Evolutionary conservation across 2,329 filamentous ascomycete species (phyloP), one percentile per base, ranked within the genome.

Genomic region (Fusarium scirpi): DNA sequence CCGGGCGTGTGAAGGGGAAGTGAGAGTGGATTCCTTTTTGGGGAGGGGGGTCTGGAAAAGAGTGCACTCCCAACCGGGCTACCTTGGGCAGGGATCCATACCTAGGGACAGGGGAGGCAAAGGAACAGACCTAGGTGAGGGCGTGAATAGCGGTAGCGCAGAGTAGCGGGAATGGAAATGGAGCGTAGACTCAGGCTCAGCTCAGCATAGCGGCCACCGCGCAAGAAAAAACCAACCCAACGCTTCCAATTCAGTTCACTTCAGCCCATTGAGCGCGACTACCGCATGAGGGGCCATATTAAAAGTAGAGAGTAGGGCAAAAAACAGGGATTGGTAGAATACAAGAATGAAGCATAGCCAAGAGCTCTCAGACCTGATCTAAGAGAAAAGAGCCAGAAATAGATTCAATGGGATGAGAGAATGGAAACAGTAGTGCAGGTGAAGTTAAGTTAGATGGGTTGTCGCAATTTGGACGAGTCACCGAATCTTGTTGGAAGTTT

Each of bases 1-100:
- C 62, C 68, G 69, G 69, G 65, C 71, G 69, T 68, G 65, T 52
- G 68, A 65, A 66, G 56, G 57, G 43, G 55, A 69, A 71, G 60
- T 66, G 57, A 69, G 45, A 53, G 73, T 75, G 71, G 69, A 66
- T 70, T 67, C 25, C 22, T 20, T 47, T 20, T 70, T 58, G 64
- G 34, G 57, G 25, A 48, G 54, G 54, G 44, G 53, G 47, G 62
- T 54, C 32, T 60, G 16, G 5, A 15, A 48, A 62, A 60, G 62
- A 61, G 56, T 27, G 65, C 61, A 75, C 65, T 68, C 71, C 72
- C 70, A 51, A 6, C 34, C 18, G 25, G 25, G 25, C 25, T n/a
- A 38, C 5, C 27, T 29, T 29, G 4, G 29, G 43, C 62, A 45
- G 47, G 59, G 69, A 51, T 64, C 22, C 30, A 56, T 30, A 55